Conservation (phyloP, 2,329 filamentous ascomycete genomes). For the Sphaceloma murrayae region DNA sequence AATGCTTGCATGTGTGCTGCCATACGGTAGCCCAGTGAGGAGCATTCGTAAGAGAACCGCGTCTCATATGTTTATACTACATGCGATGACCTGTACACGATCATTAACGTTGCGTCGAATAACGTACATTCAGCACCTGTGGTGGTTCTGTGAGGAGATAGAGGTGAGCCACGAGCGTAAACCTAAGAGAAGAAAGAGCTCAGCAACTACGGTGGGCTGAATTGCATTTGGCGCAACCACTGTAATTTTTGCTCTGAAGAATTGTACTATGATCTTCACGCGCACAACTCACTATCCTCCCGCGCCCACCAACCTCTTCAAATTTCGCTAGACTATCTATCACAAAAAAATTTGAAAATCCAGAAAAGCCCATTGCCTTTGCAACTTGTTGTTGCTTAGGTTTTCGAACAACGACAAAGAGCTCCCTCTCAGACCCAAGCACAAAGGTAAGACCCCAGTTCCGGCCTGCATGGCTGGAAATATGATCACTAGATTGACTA, state of each 20-base stretch:
- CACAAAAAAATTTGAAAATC: constrained; percentile 34
- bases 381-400: constrained; percentile 21
- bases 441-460: constrained; percentile 16
- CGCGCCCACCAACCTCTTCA: constrained; percentile 9
- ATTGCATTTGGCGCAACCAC: too few relatives aligned
- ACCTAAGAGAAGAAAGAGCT: too few relatives aligned
- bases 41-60: too few relatives aligned
- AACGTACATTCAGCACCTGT: neutral
- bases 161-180: too few relatives aligned
- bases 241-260: constrained; percentile 2
- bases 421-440: constrained; percentile 22
- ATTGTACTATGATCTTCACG: constrained; percentile 4
- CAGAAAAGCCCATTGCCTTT: constrained; percentile 26
- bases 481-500: constrained; percentile 10
- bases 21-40: too few relatives aligned
- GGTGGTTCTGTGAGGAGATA: neutral
- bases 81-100: too few relatives aligned
- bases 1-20: too few relatives aligned
- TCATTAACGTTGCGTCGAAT: too few relatives aligned
- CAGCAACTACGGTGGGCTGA: too few relatives aligned
- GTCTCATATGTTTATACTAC: too few relatives aligned
- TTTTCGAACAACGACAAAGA: constrained; percentile 20
- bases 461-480: constrained; percentile 10
- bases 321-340: constrained; percentile 6
- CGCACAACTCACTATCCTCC: constrained; percentile 2